A percentile compares a stretch with the other conserved stretches of the same genome.
These are phyloP conservation scores for Tricholoma sp. DNA, from an alignment of 768 basidiomycete species.

Conservation along the genomic window DNA sequence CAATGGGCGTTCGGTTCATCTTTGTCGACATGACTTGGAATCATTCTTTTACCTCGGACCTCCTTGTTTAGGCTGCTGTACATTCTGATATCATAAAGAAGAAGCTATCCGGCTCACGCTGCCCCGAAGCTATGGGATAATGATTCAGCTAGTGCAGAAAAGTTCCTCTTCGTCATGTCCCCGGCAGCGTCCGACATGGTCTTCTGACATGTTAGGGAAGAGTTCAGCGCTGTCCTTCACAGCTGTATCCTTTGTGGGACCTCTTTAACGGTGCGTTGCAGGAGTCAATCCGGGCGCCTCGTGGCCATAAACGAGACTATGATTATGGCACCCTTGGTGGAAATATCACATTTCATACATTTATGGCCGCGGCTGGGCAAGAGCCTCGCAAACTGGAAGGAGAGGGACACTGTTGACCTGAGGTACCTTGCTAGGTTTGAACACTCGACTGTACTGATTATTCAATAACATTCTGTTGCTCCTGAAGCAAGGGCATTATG, in stretches of 20 bases:
- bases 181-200: no score
- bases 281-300: neutral
- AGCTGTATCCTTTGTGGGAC: slow-evolving; percentile 11
- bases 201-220: neutral
- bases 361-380: no score
- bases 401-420: no score
- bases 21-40: slow-evolving; percentile 18
- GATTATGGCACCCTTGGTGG: no score
- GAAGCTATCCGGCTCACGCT: neutral
- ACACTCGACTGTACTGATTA: no score
- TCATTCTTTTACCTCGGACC: slow-evolving; percentile 23
- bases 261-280: neutral
- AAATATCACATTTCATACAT: no score
- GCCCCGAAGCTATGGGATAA: neutral
- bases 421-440: no score
- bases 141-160: slow-evolving; percentile 1
- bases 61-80: slow-evolving; percentile 18
- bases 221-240: slow-evolving; percentile 1
- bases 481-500: no score
- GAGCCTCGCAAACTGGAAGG: no score
- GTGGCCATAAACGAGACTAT: no score
- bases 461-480: no score
- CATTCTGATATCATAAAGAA: slow-evolving; percentile 13
- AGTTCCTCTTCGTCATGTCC: neutral
- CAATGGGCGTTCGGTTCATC: slow-evolving; percentile 4